Evolutionary conservation across 1,284 basidiomycete species (phyloP).

Genomic region (Melampsora americana): DNA sequence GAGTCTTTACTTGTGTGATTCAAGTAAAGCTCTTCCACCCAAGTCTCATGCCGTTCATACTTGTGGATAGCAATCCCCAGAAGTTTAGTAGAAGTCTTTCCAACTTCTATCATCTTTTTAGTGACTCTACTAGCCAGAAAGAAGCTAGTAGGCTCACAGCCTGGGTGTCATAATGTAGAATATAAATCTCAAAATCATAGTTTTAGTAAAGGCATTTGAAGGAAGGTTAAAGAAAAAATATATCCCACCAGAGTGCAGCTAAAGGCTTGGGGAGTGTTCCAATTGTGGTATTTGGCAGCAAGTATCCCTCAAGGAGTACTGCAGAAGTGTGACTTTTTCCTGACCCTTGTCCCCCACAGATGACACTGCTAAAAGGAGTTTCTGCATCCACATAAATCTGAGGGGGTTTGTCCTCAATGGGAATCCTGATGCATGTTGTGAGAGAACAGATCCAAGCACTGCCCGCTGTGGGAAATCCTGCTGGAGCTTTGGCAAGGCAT

Average conservation of each 20-base stretch:
- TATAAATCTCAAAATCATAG: neutral
- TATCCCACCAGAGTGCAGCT: neutral
- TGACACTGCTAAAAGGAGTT: constrained; percentile 27
- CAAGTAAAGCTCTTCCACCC: too few relatives aligned
- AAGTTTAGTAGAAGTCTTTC: too few relatives aligned
- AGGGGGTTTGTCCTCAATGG: neutral
- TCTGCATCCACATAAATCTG: constrained; percentile 37
- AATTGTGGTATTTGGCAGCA: constrained; percentile 1
- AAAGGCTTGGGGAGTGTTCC: neutral
- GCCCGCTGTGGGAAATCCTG: constrained; percentile 24
- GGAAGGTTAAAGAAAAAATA: neutral
- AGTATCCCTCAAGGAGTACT: constrained; percentile 28
- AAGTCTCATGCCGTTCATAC: too few relatives aligned
- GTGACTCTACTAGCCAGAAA: too few relatives aligned
- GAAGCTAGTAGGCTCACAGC: too few relatives aligned
- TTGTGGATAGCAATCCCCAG: too few relatives aligned
- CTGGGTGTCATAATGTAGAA: constrained; percentile 38
- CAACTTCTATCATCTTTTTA: too few relatives aligned
- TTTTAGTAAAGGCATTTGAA: neutral
- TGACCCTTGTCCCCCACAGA: constrained; percentile 39
- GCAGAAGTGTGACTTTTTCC: constrained; percentile 37
- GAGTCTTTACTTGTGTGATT: too few relatives aligned
- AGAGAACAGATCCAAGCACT: constrained; percentile 17
- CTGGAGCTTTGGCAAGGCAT: neutral
- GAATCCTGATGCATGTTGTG: constrained; percentile 12